Evolutionary conservation across 805 yeast species (phyloP).

Genomic region (Debaryomyces tyrocola): DNA sequence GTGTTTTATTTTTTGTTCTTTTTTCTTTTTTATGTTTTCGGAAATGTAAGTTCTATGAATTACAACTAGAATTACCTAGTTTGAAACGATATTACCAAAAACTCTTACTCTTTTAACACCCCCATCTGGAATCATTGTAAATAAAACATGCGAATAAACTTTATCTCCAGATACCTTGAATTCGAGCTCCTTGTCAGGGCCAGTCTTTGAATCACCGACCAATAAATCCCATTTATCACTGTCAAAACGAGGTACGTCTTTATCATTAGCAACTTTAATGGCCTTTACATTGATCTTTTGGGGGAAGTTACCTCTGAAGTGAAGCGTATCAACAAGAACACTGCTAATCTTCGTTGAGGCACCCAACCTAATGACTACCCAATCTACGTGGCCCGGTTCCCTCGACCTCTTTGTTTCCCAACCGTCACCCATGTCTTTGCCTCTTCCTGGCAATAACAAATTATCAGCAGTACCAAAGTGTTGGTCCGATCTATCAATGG

Average conservation of each 20-base stretch:
- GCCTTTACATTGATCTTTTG: slow-evolving; percentile 75
- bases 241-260: slow-evolving; percentile 41
- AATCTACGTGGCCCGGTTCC: slow-evolving; percentile 79
- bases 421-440: slow-evolving; percentile 95
- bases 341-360: slow-evolving; percentile 55
- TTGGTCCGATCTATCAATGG: slow-evolving; percentile 80
- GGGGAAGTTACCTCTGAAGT: slow-evolving; percentile 93
- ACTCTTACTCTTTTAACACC: slow-evolving; percentile 92
- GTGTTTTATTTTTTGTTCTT: too few relatives aligned
- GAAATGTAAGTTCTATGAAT: too few relatives aligned
- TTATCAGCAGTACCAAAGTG: slow-evolving; percentile 94
- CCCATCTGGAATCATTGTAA: slow-evolving; percentile 93
- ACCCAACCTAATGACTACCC: slow-evolving; percentile 86
- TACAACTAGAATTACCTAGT: not conserved
- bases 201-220: slow-evolving; percentile 69
- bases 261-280: slow-evolving; percentile 28
- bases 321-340: slow-evolving; percentile 85
- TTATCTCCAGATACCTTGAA: slow-evolving; percentile 34
- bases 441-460: slow-evolving; percentile 88
- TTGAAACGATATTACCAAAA: slow-evolving; percentile 51
- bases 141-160: slow-evolving; percentile 66
- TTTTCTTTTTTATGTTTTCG: too few relatives aligned
- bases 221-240: slow-evolving; percentile 59
- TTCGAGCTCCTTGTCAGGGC: slow-evolving; percentile 80
- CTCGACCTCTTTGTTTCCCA: slow-evolving; percentile 97